Evolutionary conservation across 2,329 filamentous ascomycete genomes (phyloP), one percentile per base, ranked within the genome.

Genomic region (Cordyceps javanica): DNA sequence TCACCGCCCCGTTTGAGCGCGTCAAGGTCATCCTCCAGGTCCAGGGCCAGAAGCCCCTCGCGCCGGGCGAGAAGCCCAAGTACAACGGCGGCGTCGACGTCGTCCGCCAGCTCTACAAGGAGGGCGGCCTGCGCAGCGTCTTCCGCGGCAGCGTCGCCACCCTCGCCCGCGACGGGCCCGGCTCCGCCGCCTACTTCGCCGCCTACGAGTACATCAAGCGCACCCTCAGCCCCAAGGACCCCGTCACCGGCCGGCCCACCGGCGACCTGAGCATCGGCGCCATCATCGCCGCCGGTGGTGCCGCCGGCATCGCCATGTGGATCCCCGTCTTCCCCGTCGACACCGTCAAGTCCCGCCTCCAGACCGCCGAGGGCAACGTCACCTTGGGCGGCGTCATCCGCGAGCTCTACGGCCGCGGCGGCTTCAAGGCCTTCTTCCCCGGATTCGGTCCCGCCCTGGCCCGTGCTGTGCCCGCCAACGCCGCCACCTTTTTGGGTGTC

Each of bases 1-100:
- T 99, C 77, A 97, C 94, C n/a, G 94, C 94, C 5, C 94, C 94
- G 60, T 97, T 99, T 72, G 94, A 99, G 81, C 93, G 94, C 68
- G 91, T 99, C 66, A 99, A 99, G 77, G 93, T 99, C 57, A 91
- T 99, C 62, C 87, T 99, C 1, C 94, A 99, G 74, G 95, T 97
- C 64, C 94, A 97, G 76, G 92, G 91, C 68, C 91, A 97, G 74
- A 91, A 92, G 75, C 83, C 90, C 73, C 86, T 94, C 41, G 85
- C 86, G 0, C 90, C 92, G 0, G 93, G 92, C 68, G 89, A 97
- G 77, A 95, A 96, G 75, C 92, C 91, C 16, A 91, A 90, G 69
- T 97, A 97, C 80, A 82, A 80, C 45, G 92, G 92, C 68, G 91
- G 89, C 60, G 62, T 89, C 53, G 94, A 97, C 74, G 94, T 97